A percentile compares a stretch with the other conserved stretches of the same genome.
Conservation (phyloP, 1,284 basidiomycete species). For the Blastosporella zonata region DNA sequence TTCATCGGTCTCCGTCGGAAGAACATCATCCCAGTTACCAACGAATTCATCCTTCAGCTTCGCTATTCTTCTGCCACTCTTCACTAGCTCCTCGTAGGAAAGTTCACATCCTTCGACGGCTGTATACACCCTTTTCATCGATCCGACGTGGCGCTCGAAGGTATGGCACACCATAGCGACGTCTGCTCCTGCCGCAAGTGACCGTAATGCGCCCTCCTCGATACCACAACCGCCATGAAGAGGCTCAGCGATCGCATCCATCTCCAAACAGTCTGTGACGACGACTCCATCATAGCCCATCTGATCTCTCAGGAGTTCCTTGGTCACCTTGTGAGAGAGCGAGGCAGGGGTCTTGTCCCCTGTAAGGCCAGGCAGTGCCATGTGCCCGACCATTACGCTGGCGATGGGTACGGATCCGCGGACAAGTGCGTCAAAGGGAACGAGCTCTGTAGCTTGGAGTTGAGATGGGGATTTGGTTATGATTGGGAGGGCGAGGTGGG, state of each 20-base stretch:
- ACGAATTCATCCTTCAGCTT: slow-evolving; percentile 50
- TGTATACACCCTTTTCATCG: slow-evolving; percentile 47
- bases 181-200: slow-evolving; percentile 61
- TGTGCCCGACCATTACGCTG: slow-evolving; percentile 70
- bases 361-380: slow-evolving; percentile 58
- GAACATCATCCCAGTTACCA: slow-evolving; percentile 43
- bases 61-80: slow-evolving; percentile 44
- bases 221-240: slow-evolving; percentile 44
- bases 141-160: slow-evolving; percentile 47
- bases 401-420: slow-evolving; percentile 33
- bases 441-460: slow-evolving; percentile 47
- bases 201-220: slow-evolving; percentile 50
- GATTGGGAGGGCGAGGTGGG: slow-evolving; percentile 61
- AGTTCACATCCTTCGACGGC: slow-evolving; percentile 45
- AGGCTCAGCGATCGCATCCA: slow-evolving; percentile 58
- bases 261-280: slow-evolving; percentile 69
- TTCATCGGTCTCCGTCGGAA: slow-evolving; percentile 27
- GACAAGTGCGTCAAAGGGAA: slow-evolving; percentile 53
- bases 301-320: slow-evolving; percentile 45
- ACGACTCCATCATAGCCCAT: slow-evolving; percentile 53
- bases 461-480: slow-evolving; percentile 48
- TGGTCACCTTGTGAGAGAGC: slow-evolving; percentile 50
- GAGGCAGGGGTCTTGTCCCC: slow-evolving; percentile 54
- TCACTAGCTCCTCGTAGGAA: slow-evolving; percentile 33
- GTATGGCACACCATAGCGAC: slow-evolving; percentile 71